These are phyloP conservation scores for Aspergillus nanangensis DNA, from an alignment of 495 filamentous ascomycete genomes.

Conservation along the genomic window DNA sequence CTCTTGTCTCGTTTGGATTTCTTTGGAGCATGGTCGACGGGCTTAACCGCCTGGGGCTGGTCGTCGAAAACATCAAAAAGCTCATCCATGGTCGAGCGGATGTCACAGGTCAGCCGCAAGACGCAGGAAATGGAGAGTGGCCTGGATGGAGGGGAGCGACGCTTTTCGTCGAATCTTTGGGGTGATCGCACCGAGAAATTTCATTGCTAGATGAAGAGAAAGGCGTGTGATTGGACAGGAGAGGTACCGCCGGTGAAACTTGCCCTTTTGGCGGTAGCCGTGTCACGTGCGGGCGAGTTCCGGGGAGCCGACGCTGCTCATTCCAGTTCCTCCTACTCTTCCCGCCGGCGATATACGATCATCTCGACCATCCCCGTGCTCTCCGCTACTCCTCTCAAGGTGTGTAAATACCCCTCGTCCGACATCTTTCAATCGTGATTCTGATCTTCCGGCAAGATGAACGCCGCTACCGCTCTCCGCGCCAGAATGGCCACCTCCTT, in stretches of 20 bases:
- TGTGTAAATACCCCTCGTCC: constrained; percentile 12
- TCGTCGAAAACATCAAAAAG: constrained; percentile 83
- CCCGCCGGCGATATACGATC: constrained; percentile 11
- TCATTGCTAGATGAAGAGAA: constrained; percentile 26
- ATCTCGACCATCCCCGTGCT: constrained; percentile 27
- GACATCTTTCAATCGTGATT: constrained; percentile 5
- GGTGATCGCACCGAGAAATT: constrained; percentile 24
- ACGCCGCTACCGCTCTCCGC: constrained; percentile 74
- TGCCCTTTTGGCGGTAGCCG: constrained; percentile 14
- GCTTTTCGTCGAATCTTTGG: constrained; percentile 8
- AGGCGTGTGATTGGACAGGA: constrained; percentile 16
- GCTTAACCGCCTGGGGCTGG: constrained; percentile 42
- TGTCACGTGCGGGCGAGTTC: constrained; percentile 18
- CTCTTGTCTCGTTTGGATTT: constrained; percentile 56
- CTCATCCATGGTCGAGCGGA: constrained; percentile 59
- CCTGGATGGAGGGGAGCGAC: constrained; percentile 6
- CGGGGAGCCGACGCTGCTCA: constrained; percentile 10
- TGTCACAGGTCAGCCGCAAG: constrained; percentile 10
- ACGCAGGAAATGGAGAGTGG: constrained; percentile 5
- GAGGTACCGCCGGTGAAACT: constrained; percentile 17
- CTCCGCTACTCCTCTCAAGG: constrained; percentile 28
- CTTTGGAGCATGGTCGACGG: constrained; percentile 23
- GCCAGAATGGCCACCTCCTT: constrained; percentile 56
- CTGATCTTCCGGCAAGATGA: constrained; percentile 58
- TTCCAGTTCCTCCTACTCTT: constrained; percentile 18